These are phyloP conservation scores for Apocynum venetum DNA, from an alignment of 257 asterid species.

Conservation along the genomic window DNA sequence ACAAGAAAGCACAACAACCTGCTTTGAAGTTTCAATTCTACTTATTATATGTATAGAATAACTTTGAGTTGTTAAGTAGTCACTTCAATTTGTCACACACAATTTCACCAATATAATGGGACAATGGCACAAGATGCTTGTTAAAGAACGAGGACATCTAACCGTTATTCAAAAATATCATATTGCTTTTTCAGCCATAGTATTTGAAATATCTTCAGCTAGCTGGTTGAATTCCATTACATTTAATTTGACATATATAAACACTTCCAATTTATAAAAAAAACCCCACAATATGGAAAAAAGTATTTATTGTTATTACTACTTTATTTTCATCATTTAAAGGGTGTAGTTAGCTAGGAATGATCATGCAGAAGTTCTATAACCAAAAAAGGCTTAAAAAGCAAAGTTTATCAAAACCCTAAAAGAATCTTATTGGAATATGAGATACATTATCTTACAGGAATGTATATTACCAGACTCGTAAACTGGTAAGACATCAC, in stretches of 20 bases:
- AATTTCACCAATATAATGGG: not conserved
- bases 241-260: not conserved
- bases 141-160: not conserved
- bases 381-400: not conserved
- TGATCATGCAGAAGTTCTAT: constrained; percentile 6
- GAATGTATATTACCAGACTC: not conserved
- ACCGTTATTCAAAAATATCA: not conserved
- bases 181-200: not conserved
- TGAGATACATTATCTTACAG: not conserved
- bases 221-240: not conserved
- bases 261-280: not conserved
- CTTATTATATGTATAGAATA: not conserved
- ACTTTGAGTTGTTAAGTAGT: not conserved
- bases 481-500: not conserved
- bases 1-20: not conserved
- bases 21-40: not conserved
- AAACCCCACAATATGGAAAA: not conserved
- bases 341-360: not conserved
- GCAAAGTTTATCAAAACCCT: not conserved
- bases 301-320: not conserved
- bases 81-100: not conserved
- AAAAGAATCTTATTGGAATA: not conserved
- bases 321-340: too few relatives aligned
- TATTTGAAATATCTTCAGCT: constrained; percentile 1
- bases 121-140: not conserved